A percentile compares a stretch with the other conserved stretches of the same genome.
phyloP scores from a whole-genome alignment of 805 yeast species.

The Zygosaccharomyces pseudorouxii region DNA sequence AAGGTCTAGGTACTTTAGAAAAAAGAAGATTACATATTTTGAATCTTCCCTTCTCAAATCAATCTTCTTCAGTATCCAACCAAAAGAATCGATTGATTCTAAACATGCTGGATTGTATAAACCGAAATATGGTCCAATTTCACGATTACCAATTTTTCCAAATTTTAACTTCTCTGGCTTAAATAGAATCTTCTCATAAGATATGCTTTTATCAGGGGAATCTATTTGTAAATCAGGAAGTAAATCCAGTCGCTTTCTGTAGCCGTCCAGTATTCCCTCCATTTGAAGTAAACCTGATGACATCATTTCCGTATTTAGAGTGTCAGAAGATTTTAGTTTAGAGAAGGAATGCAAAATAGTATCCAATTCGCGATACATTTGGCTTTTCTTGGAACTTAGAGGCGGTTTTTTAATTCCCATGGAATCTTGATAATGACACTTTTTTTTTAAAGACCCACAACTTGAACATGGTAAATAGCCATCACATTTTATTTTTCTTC shows the following conservation, averaged over 20 bases:
- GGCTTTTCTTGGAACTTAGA: background rate
- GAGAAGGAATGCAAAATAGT: background rate
- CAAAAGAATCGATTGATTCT: background rate
- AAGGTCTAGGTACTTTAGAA: background rate
- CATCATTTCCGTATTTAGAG: background rate
- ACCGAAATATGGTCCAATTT: background rate
- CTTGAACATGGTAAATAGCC: background rate
- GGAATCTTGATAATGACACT: background rate
- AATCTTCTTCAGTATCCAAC: background rate
- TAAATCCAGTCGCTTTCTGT: background rate
- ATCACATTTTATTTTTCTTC: background rate
- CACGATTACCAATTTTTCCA: background rate
- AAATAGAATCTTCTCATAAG: background rate
- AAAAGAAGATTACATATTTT: background rate
- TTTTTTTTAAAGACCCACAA: background rate
- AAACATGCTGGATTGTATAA: background rate
- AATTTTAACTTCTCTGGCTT: background rate
- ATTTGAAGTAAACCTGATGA: background rate
- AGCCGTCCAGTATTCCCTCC: background rate
- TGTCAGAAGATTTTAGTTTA: background rate
- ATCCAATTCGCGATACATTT: background rate
- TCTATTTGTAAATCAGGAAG: background rate
- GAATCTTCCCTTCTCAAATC: background rate
- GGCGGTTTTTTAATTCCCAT: background rate
- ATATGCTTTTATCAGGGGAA: background rate